Evolutionary conservation across 2,329 filamentous ascomycete species (phyloP), one percentile per base, ranked within the genome.

Genomic region (Beauveria sp.): DNA sequence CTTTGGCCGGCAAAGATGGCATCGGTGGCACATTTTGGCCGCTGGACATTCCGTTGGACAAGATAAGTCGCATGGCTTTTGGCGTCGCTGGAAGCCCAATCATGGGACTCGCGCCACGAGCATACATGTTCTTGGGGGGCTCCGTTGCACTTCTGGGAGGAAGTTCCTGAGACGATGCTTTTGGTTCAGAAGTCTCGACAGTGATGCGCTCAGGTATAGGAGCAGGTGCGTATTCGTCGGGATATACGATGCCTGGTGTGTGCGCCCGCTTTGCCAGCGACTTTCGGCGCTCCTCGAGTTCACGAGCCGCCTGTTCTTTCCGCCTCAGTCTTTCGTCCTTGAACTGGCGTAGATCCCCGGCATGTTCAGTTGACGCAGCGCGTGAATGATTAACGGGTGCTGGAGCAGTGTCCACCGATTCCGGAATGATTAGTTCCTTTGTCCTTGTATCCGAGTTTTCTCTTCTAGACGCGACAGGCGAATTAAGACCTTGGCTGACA

Each of bases 81-180:
- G 93, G 93, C 1, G 93, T 97, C 2, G 92, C 91, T 16, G 93
- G 92, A n/a, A 96, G 82, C 0, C 92, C 93, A 57, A 93, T 82
- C 6, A 83, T 81, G 1, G 82, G 78, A 1, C 80, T 80, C 18
- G 49, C 42, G 2, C 42, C 48, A 18, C 71, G 67, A 40, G 78
- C 77, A 64, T 80, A 81, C 72, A 83, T 82, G 70, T 77, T 80
- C 64, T 75, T 75, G 2, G 78, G 80, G 2, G 86, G 83, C 64
- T 89, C 87, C 1, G 84, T 87, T 8, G 88, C 90, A 67, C 86
- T 88, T 60, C 88, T 82, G 28, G 78, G 77, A 2, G 81, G 80
- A 10, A 83, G 66, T 26, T 82, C 77, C 49, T 74, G 77, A 14
- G 71, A 67, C 24, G 75, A 67, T 8, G 75, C 67, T 54, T 73